Conservation (phyloP, 306 rosid species). For the cucumber (Cucumis sativus) region Cucumber_9930_V3 NC_026657.2:26413001-26413500, state of each 20-base stretch:
- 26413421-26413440: conserved; percentile 2
- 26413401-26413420: neutral
- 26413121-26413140: neutral
- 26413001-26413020: conserved; percentile 88
- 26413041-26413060: conserved; percentile 83
- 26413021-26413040: conserved; percentile 80
- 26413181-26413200: neutral
- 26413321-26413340: neutral
- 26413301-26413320: neutral
- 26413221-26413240: neutral
- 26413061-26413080: conserved; percentile 19
- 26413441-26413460: conserved; percentile 23
- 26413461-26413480: conserved; percentile 48
- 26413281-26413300: neutral
- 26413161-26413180: neutral
- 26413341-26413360: neutral
- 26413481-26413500: conserved; percentile 35
- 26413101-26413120: neutral
- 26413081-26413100: neutral
- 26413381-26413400: neutral
- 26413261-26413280: neutral
- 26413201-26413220: neutral
- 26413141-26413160: neutral
- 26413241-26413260: neutral
- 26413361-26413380: neutral